These are phyloP conservation scores for Prototheca wickerhamii DNA, from an alignment of 163 green algal species.

Conservation along the genomic window DNA sequence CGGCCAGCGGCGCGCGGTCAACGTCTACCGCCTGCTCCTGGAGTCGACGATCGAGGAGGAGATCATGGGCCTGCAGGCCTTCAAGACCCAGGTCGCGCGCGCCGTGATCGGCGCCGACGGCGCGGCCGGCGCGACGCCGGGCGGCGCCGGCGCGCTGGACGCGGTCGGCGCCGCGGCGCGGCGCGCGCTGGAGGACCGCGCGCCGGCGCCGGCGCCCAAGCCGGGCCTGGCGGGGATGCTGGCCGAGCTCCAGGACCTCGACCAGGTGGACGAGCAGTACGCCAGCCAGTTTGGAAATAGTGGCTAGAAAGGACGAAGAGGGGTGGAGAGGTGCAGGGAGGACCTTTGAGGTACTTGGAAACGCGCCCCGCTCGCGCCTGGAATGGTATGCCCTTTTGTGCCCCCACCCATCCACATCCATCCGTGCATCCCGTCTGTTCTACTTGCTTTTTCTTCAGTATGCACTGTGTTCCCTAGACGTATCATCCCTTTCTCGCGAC, in stretches of 20 bases:
- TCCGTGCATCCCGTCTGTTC: too few species aligned
- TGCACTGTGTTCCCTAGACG: too few species aligned
- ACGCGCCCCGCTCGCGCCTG: too few species aligned
- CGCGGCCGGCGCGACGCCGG: constrained; percentile 75
- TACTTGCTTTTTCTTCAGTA: too few species aligned
- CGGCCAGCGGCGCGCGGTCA: constrained; percentile 87
- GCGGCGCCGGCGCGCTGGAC: constrained; percentile 1
- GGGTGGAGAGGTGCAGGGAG: too few species aligned
- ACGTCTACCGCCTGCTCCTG: constrained; percentile 94
- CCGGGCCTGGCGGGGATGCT: constrained; percentile 19
- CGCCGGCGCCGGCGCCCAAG: constrained; percentile 4
- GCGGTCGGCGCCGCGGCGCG: not conserved
- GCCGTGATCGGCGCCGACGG: constrained; percentile 86
- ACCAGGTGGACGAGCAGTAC: constrained; percentile 25
- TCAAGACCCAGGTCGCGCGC: constrained; percentile 92
- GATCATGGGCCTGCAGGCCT: constrained; percentile 92
- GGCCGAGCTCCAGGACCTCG: constrained; percentile 15
- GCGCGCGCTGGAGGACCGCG: not conserved
- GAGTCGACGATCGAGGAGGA: constrained; percentile 86
- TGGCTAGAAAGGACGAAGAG: too few species aligned
- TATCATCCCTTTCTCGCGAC: too few species aligned
- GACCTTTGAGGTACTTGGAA: too few species aligned
- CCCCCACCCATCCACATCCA: too few species aligned
- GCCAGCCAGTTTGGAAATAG: constrained; percentile 21
- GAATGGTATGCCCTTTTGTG: too few species aligned